phyloP scores from a whole-genome alignment of 192 early-diverging fungal species.

The Backusella parvicylindrica region DNA sequence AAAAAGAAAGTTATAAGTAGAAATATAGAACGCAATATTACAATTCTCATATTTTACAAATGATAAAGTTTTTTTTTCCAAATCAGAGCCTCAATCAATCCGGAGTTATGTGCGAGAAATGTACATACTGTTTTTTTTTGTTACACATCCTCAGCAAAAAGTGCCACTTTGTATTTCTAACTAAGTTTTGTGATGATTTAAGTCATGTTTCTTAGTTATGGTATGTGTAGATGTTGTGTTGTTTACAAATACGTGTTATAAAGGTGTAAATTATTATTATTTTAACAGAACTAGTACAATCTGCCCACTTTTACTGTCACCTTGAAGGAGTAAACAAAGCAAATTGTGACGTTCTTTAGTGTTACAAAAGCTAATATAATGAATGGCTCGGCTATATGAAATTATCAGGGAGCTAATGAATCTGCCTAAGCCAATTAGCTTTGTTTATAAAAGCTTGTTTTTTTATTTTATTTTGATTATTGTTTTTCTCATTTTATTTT shows the following conservation, averaged over 20 bases:
- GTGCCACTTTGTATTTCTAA: neutral
- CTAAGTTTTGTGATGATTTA: neutral
- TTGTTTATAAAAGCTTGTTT: neutral
- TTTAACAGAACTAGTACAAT: neutral
- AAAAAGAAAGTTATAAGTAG: neutral
- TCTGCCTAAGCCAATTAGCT: neutral
- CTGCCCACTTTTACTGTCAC: neutral
- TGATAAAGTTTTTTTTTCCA: neutral
- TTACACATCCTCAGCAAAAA: neutral
- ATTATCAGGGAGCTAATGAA: neutral
- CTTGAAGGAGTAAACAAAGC: neutral
- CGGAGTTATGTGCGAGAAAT: neutral
- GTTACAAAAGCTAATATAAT: neutral
- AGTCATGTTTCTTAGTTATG: neutral
- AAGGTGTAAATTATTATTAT: neutral
- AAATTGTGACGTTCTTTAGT: neutral
- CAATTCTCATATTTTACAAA: too few relatives aligned
- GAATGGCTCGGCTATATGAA: neutral
- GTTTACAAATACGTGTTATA: neutral
- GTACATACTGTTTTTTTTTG: neutral
- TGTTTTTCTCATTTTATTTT: neutral
- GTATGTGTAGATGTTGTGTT: neutral
- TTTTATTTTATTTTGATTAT: neutral
- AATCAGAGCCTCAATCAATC: neutral
- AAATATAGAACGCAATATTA: neutral